Base-by-base conservation (phyloP, 2,329 filamentous ascomycete genomes). In the Pyrenophora tritici-repentis region DNA sequence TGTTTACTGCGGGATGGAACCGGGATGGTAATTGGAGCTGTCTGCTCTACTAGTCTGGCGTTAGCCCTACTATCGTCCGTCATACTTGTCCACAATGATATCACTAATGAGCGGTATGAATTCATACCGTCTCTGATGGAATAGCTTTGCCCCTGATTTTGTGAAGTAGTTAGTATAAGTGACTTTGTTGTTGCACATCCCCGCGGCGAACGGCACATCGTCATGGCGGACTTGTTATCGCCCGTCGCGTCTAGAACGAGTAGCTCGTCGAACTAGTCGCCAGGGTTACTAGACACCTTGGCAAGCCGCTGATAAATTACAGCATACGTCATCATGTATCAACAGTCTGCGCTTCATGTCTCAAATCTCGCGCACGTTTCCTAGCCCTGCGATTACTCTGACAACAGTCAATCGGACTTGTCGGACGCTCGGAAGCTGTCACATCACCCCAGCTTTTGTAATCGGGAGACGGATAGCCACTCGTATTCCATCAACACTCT, bases 81-180 rank as follows among this genome's bases (percentile, higher is more conserved):
- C 56, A 40, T 50, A 43, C 37, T 37, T 50, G 37, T 54, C 40
- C 9, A 24, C 40, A 56, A 59, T 53, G 46, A 53, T 57, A 50
- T 45, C 33, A 51, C 50, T 48, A 59, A 50, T 40, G 61, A 53
- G 63, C 43, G 39, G 63, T 51, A 62, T 70, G 67, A 70, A 71
- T 72, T 71, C 68, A 70, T 67, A 61, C 58, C 56, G 51, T 57
- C 26, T 61, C 63, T 47, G 54, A 69, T 36, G 22, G 39, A 40
- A 4, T 12, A 9, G 16, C 6, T 14, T n/a, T 1, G 18, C 42
- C 2, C 29, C 32, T 22, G 8, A 32, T 4, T 7, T 2, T 9
- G 16, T 26, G 13, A 32, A 12, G 45, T 26, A 2, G 3, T n/a
- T n/a, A n/a, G 14, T 17, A 10, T 40, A 36, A 18, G 40, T 7